These are phyloP conservation scores for Forsythia viridissima DNA, from an alignment of 257 asterid genomes.

Conservation along the genomic window DNA sequence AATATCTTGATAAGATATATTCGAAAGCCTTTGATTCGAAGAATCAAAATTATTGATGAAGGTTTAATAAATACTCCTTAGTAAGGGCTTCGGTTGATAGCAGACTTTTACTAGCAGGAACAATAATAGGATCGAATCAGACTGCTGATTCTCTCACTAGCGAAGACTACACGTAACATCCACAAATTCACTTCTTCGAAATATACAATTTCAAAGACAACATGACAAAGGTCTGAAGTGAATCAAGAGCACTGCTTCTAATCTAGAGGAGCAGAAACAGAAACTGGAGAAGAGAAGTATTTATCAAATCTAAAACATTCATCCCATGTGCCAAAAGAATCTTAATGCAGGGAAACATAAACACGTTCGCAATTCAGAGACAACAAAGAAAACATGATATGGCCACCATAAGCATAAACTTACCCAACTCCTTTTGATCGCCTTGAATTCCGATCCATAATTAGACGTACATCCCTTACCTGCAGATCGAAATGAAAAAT, in stretches of 20 bases:
- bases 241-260: background rate
- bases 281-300: slow-evolving; percentile 3
- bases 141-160: background rate
- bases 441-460: slow-evolving; percentile 98
- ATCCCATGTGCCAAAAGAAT: background rate
- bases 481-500: slow-evolving; percentile 26
- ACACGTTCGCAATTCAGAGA: background rate
- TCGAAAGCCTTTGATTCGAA: too few species aligned
- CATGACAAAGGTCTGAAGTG: background rate
- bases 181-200: background rate
- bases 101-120: background rate
- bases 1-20: background rate
- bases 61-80: too few species aligned
- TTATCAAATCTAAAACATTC: background rate
- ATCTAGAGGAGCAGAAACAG: slow-evolving; percentile 11
- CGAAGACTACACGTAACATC: background rate
- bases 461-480: slow-evolving; percentile 96
- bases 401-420: slow-evolving; percentile 28
- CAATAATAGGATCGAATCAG: background rate
- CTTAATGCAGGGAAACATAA: background rate
- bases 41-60: too few species aligned
- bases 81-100: background rate
- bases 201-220: background rate
- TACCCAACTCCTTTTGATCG: slow-evolving; percentile 99
- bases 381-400: background rate